A percentile compares a stretch with the other conserved stretches of the same genome.
phyloP scores from a whole-genome alignment of 192 early-diverging fungal genomes.

The Diversispora epigaea region DNA sequence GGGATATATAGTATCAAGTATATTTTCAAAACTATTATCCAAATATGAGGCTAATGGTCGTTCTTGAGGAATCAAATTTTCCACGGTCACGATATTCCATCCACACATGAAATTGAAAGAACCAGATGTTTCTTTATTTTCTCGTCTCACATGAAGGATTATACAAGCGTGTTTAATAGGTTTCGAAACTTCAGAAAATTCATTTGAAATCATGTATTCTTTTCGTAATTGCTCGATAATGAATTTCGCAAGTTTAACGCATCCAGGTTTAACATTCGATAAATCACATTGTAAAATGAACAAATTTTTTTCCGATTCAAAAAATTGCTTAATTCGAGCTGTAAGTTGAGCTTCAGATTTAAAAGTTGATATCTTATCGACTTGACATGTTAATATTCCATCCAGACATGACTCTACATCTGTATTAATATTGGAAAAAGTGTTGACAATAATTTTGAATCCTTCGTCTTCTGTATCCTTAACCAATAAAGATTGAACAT shows the following conservation, averaged over 20 bases:
- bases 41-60: slow-evolving; percentile 3
- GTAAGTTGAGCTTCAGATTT: slow-evolving; percentile 19
- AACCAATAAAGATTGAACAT: slow-evolving; percentile 2
- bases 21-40: neutral
- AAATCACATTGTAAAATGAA: slow-evolving; percentile 29
- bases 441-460: slow-evolving; percentile 8
- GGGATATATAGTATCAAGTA: slow-evolving; percentile 13
- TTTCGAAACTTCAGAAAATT: neutral
- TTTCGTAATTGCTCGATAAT: slow-evolving; percentile 27
- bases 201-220: slow-evolving; percentile 2
- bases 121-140: neutral
- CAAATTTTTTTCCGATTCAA: slow-evolving; percentile 13
- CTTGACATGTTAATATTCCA: neutral
- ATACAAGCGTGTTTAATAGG: slow-evolving; percentile 28
- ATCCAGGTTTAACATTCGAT: neutral
- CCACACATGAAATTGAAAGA: slow-evolving; percentile 31
- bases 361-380: slow-evolving; percentile 29
- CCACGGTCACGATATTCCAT: slow-evolving; percentile 19
- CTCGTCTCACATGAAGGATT: slow-evolving; percentile 22
- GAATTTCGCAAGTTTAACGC: slow-evolving; percentile 28
- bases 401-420: neutral
- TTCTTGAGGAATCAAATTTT: slow-evolving; percentile 17
- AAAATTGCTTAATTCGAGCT: slow-evolving; percentile 23
- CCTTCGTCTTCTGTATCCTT: neutral
- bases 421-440: slow-evolving; percentile 13